Evolutionary conservation across 495 filamentous ascomycete species (phyloP), one percentile per base, ranked within the genome.

Genomic region (Penicillium canescens): DNA sequence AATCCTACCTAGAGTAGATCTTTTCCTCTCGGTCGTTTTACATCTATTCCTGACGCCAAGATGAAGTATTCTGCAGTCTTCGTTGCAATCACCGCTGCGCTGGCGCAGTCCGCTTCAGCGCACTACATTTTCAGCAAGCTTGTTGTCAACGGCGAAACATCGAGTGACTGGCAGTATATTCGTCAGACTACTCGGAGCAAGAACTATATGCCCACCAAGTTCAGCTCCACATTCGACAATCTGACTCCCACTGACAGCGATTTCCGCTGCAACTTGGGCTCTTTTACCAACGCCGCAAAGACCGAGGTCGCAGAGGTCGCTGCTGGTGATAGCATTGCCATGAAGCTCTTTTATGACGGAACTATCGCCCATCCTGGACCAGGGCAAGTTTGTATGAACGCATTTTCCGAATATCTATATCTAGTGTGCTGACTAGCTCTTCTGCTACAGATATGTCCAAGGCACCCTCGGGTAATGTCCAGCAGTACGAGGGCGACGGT

Each of bases 401-500:
- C 49, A 67, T 72, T 56, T 76, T 14, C 4, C 4, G 23, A 24
- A 24, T 24, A 24, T 24, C 6, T 24, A 6, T 24, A 24, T 24
- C 0, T 4, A 24, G 4, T 24, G 23, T 24, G 23, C 23, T 24
- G 23, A 24, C 23, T 24, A 24, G 23, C 23, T 6, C 23, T 24
- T 24, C 6, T 6, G 0, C 14, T 8, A 26, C 31, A 61, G 56
- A 72, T 36, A 66, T 81, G 43, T 76, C 78, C 60, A 77, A 77
- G 40, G 78, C 80, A 1, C 72, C 76, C 1, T 55, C 60, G 24
- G 59, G 55, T 11, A 62, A 58, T 33, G 75, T 74, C n/a, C 67
- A 58, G 44, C 55, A 62, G 43, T 62, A 71, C 3, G 73, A 82
- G 50, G 80, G 80, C 14, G 73, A 71, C 46, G 71, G 69, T 5